Conservation (phyloP, 768 basidiomycete species). For the Suillus americanus region DNA sequence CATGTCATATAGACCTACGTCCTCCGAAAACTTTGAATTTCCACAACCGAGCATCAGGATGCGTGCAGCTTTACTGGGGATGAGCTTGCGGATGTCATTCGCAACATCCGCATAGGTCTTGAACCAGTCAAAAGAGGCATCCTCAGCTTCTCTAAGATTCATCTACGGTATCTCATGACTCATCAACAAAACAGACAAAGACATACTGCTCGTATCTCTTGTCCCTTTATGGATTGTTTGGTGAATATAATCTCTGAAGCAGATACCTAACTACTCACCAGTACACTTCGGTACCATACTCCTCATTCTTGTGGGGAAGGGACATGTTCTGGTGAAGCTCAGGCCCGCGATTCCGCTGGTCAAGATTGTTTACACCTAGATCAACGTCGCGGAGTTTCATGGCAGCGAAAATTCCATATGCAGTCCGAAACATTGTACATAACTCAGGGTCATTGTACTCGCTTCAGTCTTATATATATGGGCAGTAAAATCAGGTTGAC, state of each 20-base stretch:
- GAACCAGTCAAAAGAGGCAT: constrained; percentile 83
- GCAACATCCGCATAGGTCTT: constrained; percentile 78
- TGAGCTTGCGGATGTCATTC: constrained; percentile 53
- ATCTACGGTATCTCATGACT: constrained; percentile 9
- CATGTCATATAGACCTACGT: constrained; percentile 43
- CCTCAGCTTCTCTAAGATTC: constrained; percentile 50
- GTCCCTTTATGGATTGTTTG: constrained; percentile 47
- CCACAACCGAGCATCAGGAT: constrained; percentile 86
- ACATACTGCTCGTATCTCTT: constrained; percentile 65
- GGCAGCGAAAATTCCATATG: too few relatives aligned
- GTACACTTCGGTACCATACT: constrained; percentile 67
- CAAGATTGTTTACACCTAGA: not conserved
- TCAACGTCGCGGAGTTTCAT: not conserved
- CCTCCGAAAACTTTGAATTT: constrained; percentile 78
- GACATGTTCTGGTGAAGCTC: constrained; percentile 16
- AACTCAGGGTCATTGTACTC: too few relatives aligned
- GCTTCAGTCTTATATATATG: not conserved
- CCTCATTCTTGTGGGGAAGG: constrained; percentile 64
- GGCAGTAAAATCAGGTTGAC: not conserved
- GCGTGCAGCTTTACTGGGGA: constrained; percentile 58
- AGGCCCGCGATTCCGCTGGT: too few relatives aligned
- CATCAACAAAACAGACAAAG: not conserved
- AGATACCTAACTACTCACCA: constrained; percentile 46
- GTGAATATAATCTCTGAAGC: not conserved
- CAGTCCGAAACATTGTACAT: not conserved